Conservation (phyloP, 257 asterid species). For the Verbascum thapsus region DNA sequence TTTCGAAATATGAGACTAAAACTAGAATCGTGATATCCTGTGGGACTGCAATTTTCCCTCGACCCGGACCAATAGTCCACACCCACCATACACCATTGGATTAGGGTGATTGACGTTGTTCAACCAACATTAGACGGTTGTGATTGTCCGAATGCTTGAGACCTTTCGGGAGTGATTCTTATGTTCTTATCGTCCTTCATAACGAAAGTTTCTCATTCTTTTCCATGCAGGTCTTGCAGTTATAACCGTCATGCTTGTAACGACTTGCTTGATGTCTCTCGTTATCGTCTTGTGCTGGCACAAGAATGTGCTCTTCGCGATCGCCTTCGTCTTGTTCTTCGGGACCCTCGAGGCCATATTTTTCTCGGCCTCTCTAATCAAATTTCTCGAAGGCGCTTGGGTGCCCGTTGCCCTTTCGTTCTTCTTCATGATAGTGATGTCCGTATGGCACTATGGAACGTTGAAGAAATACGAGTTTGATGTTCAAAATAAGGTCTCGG, state of each 20-base stretch:
- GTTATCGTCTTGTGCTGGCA: constrained; percentile 90
- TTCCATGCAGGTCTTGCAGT: constrained; percentile 75
- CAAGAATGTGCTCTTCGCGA: constrained; percentile 58
- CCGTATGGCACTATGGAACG: constrained; percentile 87
- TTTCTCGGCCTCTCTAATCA: constrained; percentile 80
- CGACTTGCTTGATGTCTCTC: constrained; percentile 93
- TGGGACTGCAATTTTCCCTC: no score
- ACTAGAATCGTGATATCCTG: no score
- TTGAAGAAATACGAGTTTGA: constrained; percentile 80
- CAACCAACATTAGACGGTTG: no score
- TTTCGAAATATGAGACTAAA: no score
- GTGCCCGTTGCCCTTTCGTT: constrained; percentile 73
- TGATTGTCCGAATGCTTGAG: no score
- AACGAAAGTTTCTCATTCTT: constrained; percentile 8
- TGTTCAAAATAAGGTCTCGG: constrained; percentile 84
- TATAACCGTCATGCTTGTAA: constrained; percentile 93
- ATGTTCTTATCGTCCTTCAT: not conserved
- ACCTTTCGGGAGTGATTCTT: no score
- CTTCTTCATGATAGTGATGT: constrained; percentile 76
- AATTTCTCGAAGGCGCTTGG: constrained; percentile 94
- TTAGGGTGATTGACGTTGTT: no score
- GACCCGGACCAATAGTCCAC: no score
- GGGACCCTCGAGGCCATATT: constrained; percentile 78
- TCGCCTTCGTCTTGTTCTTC: constrained; percentile 69
- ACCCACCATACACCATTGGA: no score